Evolutionary conservation across 805 yeast species (phyloP), one percentile per base, ranked within the genome.

Genomic region (Ogataea trehalophila): DNA sequence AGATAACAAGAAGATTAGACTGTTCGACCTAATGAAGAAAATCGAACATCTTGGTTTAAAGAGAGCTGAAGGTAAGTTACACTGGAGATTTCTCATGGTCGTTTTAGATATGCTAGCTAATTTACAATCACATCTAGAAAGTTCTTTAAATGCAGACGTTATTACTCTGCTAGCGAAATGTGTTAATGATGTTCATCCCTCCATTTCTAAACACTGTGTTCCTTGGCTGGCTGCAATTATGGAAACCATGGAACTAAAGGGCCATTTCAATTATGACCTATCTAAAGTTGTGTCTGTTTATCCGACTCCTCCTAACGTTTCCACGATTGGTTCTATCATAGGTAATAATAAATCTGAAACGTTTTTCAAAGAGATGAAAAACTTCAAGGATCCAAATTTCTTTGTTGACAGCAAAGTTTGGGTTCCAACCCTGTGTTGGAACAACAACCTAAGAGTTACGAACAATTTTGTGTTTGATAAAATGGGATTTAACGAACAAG

Each of bases 351-450:
- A 53, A 15, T 58, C 61, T 0, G 63, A 65, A 0, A 52, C 48
- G 1, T 85, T 83, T 70, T 61, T 65, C 38, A 48, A 58, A 5
- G 94, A 86, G 54, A 67, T 85, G 70, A 57, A 60, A 11, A 78
- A 79, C 51, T 63, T 69, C 14, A 63, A 68, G 0, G 47, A 63
- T 20, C 85, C 86, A 1, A 54, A 53, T 1, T 83, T 71, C 53
- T 88, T 67, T 57, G 71, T 84, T 53, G 90, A 85, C 57, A 74
- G 75, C 31, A 76, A 75, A 44, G 68, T 76, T 2, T 73, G 70
- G 57, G 67, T 70, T 8, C 94, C 95, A 0, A 85, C 90, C 80
- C 64, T 86, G 8, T 83, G 85, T 44, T 88, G 96, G 96, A 86
- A 82, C 14, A 65, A 78, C 17, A 54, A 67, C 0, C 58, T 83